Base-by-base conservation (phyloP, 2,329 filamentous ascomycete genomes). In the Colletotrichum sp. region DNA sequence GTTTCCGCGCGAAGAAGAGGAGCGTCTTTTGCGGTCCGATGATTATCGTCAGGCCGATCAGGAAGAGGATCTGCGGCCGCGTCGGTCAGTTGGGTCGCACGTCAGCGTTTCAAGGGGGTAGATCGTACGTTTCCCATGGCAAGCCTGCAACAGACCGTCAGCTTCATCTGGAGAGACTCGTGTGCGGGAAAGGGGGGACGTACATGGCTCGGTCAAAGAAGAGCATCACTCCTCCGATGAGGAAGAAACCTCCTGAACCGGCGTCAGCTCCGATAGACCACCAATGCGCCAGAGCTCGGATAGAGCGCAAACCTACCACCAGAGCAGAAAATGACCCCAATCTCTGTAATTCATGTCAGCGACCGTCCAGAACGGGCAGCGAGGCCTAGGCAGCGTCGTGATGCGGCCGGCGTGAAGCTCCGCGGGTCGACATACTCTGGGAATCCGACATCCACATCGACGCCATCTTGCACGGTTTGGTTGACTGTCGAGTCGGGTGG, bases 201-300 rank as follows among this genome's bases (percentile, higher is more conserved):
- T 88, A 96, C 95, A 98, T 96, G 82, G 97, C 95, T 79, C 97
- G 93, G 87, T 99, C 97, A 88, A 99, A 99, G 88, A 99, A 98
- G 86, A 99, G 91, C 86, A 99, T 90, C 12, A 99, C 95, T 76
- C 97, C 97, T 82, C 95, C 95, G 83, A 98, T 91, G 73, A 99
- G 92, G 89, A 99, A 99, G 89, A 98, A 93, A 79, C 94, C 95
- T 85, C 96, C 96, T 98, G 84, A 56, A 55, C 77, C 70, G 70
- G 70, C 39, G 70, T 77, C 61, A 77, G 76, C 39, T 58, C 39
- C 67, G 22, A 32, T 43, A 15, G 18, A 36, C 43, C 30, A 39
- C 52, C 43, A 73, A 78, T 81, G 77, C 79, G 78, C 78, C 79
- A 62, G 71, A 76, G 73, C 70, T 75, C 34, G 55, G 28, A 66